Evolutionary conservation across 371 early-diverging fungal genomes (phyloP), one percentile per base, ranked within the genome.

Genomic region (Apophysomyces elegans): DNA sequence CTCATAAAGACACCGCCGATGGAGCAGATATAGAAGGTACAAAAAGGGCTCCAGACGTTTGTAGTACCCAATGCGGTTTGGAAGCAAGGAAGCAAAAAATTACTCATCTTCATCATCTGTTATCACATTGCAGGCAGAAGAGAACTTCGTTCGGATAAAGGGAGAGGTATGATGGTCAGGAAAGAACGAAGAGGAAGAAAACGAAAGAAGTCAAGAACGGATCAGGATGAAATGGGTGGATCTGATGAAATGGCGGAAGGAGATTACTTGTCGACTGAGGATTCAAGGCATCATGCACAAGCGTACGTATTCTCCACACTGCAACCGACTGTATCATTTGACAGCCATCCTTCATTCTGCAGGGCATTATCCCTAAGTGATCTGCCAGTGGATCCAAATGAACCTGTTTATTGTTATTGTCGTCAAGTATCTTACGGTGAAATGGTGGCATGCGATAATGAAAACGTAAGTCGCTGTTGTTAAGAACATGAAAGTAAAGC

Each of bases 391-490:
- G 97, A 98, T 77, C 97, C 97, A 2, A 93, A 96, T 73, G 98
- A 98, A 75, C 97, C 96, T 11, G 81, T 88, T 2, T 98, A 98
- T 75, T 98, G 99, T 76, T 91, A 92, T 66, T 98, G 99, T 64
- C 84, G 88, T 43, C 93, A 95, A 71, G 96, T 98, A 6, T 96
- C 96, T 5, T 97, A 87, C 78, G 99, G 99, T 18, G 95, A 96
- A 67, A 98, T 98, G 99, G 91, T 98, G 59, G 99, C 93, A 8
- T 98, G 98, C 71, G 98, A 98, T 73, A 93, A 95, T 67, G 88
- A 85, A 37, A 93, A 94, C 64, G 94, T 93, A 86, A 72, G 83
- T 71, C 7, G 32, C 32, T 26, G 32, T 26, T 26, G 2, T 43
- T 32, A 26, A 44, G 37, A 16, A 57, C 16, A 56, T 21, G 7